These are phyloP conservation scores for Danielia reshetovae DNA, from an alignment of 805 yeast species.

Conservation along the genomic window DNA sequence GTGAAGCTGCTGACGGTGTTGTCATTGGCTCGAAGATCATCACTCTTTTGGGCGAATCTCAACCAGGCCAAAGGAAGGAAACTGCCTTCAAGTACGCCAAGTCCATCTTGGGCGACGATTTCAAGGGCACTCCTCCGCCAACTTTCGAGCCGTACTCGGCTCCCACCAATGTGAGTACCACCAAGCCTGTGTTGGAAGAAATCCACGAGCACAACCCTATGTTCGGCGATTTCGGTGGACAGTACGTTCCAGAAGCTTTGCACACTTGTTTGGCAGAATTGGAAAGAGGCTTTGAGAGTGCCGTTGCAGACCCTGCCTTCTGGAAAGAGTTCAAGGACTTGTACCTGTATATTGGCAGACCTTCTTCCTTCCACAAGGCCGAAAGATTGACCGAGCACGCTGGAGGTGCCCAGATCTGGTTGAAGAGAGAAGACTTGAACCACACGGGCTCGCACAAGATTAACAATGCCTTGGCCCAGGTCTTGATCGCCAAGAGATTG, in stretches of 20 bases:
- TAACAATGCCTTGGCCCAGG: slow-evolving; percentile 81
- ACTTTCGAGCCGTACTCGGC: slow-evolving; percentile 16
- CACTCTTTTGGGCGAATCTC: slow-evolving; percentile 61
- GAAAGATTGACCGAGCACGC: slow-evolving; percentile 84
- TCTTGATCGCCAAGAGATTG: slow-evolving; percentile 70
- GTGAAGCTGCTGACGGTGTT: slow-evolving; percentile 85
- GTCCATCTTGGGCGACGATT: slow-evolving; percentile 62
- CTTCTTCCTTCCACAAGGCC: slow-evolving; percentile 87
- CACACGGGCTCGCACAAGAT: slow-evolving; percentile 89
- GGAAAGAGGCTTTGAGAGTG: slow-evolving; percentile 82
- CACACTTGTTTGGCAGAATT: slow-evolving; percentile 88
- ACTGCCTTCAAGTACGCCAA: slow-evolving; percentile 65
- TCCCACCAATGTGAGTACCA: slow-evolving; percentile 22
- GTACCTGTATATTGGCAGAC: slow-evolving; percentile 94
- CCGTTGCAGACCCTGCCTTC: slow-evolving; percentile 83
- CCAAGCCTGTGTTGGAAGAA: slow-evolving; percentile 45
- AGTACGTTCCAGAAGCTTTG: slow-evolving; percentile 95
- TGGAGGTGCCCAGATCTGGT: slow-evolving; percentile 93
- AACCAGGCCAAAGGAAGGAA: slow-evolving; percentile 55
- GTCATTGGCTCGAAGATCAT: slow-evolving; percentile 91
- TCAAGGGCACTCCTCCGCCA: slow-evolving; percentile 25
- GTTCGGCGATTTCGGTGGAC: slow-evolving; percentile 97
- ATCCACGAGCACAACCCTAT: slow-evolving; percentile 65
- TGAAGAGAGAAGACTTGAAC: slow-evolving; percentile 93
- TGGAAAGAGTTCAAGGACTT: slow-evolving; percentile 88